A percentile compares a stretch with the other conserved stretches of the same genome.
phyloP scores from a whole-genome alignment of 345 rosid genomes.

The Populus tremula region DNA sequence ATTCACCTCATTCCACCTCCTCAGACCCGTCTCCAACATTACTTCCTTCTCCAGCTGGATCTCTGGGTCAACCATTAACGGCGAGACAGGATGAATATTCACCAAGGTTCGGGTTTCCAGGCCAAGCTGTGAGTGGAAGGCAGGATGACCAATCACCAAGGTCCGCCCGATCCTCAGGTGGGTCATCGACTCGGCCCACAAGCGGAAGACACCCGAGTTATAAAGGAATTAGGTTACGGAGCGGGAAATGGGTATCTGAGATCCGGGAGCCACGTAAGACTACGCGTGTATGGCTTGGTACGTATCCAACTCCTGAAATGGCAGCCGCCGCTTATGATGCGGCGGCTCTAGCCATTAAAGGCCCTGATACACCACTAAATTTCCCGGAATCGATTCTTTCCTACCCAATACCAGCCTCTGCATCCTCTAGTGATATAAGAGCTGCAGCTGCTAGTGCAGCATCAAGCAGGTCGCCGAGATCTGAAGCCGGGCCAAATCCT shows the following conservation, averaged over 20 bases:
- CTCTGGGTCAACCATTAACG: neutral
- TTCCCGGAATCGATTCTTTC: conserved; percentile 48
- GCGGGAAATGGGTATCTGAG: conserved; percentile 83
- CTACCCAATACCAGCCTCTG: conserved; percentile 48
- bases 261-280: conserved; percentile 73
- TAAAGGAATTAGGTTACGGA: conserved; percentile 61
- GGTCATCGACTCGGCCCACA: conserved; percentile 14
- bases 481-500: conserved; percentile 10
- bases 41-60: neutral
- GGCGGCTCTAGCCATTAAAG: conserved; percentile 72
- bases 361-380: conserved; percentile 49
- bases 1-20: conserved; percentile 9
- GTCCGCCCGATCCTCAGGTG: conserved; percentile 18
- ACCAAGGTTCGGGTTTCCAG: neutral
- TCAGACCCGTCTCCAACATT: neutral
- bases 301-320: conserved; percentile 70
- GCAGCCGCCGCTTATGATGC: conserved; percentile 79
- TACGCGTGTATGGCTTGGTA: conserved; percentile 70
- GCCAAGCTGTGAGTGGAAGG: neutral
- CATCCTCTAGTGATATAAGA: conserved; percentile 49
- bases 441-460: conserved; percentile 64
- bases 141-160: conserved; percentile 12
- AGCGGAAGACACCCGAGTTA: conserved; percentile 42
- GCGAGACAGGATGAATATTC: neutral
- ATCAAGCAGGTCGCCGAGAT: conserved; percentile 14